Percentiles rank a stretch among this genome's conserved stretches.
phyloP scores from a whole-genome alignment of 257 asterid genomes.

The Ballota nigra region DNA sequence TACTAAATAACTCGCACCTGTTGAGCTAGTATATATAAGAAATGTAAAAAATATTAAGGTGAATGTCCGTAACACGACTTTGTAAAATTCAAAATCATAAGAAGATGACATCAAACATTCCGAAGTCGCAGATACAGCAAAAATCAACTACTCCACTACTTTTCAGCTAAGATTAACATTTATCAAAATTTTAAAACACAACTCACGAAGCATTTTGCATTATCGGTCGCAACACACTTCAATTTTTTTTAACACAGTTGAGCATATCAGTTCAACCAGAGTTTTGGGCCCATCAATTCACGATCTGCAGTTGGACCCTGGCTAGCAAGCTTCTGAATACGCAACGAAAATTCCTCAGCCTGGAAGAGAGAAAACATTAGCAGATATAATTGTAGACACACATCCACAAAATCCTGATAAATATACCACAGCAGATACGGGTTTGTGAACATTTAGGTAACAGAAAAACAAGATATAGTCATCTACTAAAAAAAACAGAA shows the following conservation, averaged over 20 bases:
- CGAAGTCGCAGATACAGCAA: neutral
- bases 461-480: too few relatives aligned
- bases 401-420: neutral
- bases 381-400: neutral
- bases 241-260: neutral
- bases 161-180: neutral
- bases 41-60: neutral
- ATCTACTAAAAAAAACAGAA: neutral
- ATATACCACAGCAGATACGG: neutral
- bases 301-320: slow-evolving; percentile 61
- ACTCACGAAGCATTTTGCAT: neutral
- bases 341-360: slow-evolving; percentile 83
- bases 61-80: neutral
- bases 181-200: neutral
- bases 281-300: slow-evolving; percentile 48
- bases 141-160: neutral
- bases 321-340: slow-evolving; percentile 80
- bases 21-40: neutral
- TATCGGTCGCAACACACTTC: neutral
- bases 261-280: slow-evolving; percentile 54
- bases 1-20: neutral
- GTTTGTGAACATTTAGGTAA: neutral
- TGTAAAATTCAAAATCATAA: neutral
- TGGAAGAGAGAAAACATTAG: slow-evolving; percentile 23
- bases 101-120: neutral